phyloP scores from a whole-genome alignment of 2,329 filamentous ascomycete species.

The Cordyceps javanica region DNA sequence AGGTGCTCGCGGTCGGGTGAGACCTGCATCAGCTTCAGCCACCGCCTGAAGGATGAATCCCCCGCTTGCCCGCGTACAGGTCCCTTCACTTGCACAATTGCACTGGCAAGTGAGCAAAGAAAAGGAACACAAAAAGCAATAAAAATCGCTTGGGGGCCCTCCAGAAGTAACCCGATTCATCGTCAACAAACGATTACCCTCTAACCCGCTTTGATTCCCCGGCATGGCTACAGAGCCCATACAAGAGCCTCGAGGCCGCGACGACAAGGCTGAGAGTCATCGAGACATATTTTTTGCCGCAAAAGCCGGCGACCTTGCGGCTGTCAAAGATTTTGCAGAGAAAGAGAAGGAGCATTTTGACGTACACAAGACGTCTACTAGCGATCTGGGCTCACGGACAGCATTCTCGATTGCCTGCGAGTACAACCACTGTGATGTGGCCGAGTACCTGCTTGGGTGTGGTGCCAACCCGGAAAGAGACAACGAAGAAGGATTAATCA shows the following conservation, averaged over 20 bases:
- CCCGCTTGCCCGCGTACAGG: too few relatives aligned
- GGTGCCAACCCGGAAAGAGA: background rate
- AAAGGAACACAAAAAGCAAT: background rate
- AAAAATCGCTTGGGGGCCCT: background rate
- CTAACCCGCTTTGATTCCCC: background rate
- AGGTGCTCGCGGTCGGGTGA: too few relatives aligned
- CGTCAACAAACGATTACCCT: background rate
- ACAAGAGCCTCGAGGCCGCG: background rate
- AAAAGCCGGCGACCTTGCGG: background rate
- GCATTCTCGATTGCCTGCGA: background rate
- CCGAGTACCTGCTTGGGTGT: background rate
- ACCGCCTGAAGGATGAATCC: too few relatives aligned
- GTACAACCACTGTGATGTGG: background rate
- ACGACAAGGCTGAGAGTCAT: background rate
- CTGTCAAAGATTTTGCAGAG: background rate
- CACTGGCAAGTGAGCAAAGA: too few relatives aligned
- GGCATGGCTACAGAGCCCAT: background rate
- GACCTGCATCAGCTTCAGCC: too few relatives aligned
- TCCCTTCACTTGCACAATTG: too few relatives aligned
- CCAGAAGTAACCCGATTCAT: background rate
- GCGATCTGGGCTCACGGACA: background rate
- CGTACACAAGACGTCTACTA: background rate
- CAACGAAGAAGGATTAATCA: background rate
- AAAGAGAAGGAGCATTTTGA: background rate
- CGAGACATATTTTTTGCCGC: background rate